Evolutionary conservation across 2,329 filamentous ascomycete species (phyloP).

Genomic region (Claviceps pazoutovae): DNA sequence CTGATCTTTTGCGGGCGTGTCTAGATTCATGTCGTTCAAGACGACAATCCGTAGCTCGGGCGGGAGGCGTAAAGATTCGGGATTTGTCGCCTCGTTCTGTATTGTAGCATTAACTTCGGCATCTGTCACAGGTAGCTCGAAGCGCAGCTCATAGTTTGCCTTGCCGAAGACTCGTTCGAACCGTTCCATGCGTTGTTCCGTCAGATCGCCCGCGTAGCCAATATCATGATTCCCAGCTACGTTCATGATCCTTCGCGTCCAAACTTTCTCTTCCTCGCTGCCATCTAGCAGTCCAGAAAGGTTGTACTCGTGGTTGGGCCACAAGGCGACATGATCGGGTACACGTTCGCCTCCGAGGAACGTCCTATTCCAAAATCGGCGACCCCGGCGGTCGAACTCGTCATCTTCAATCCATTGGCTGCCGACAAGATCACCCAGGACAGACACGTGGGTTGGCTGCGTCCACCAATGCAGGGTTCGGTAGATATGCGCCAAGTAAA

Average conservation of each 20-base stretch:
- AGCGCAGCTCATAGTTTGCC: constrained; percentile 81
- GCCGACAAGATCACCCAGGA: constrained; percentile 81
- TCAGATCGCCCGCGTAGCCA: constrained; percentile 87
- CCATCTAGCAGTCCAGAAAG: constrained; percentile 35
- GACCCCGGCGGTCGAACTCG: constrained; percentile 64
- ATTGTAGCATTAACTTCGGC: constrained; percentile 25
- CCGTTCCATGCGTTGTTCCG: constrained; percentile 55
- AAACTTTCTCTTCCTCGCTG: constrained; percentile 34
- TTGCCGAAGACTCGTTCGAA: constrained; percentile 80
- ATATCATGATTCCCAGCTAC: constrained; percentile 93
- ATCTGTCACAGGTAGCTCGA: constrained; percentile 38
- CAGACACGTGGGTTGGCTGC: constrained; percentile 70
- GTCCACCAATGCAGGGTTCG: constrained; percentile 73
- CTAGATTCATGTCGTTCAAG: constrained; percentile 87
- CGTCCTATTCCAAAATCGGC: constrained; percentile 67
- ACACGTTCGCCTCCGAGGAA: constrained; percentile 57
- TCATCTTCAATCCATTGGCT: constrained; percentile 86
- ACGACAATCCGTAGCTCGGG: constrained; percentile 72
- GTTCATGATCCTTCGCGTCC: constrained; percentile 72
- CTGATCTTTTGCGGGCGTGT: constrained; percentile 58
- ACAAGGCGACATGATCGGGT: constrained; percentile 36
- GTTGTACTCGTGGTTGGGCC: constrained; percentile 35
- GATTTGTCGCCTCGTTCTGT: constrained; percentile 27
- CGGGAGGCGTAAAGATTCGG: constrained; percentile 30
- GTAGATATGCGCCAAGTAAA: constrained; percentile 88